A percentile compares a stretch with the other conserved stretches of the same genome.
phyloP scores from a whole-genome alignment of 352 stramenopile species.

The Pythium scleroteichum region DNA sequence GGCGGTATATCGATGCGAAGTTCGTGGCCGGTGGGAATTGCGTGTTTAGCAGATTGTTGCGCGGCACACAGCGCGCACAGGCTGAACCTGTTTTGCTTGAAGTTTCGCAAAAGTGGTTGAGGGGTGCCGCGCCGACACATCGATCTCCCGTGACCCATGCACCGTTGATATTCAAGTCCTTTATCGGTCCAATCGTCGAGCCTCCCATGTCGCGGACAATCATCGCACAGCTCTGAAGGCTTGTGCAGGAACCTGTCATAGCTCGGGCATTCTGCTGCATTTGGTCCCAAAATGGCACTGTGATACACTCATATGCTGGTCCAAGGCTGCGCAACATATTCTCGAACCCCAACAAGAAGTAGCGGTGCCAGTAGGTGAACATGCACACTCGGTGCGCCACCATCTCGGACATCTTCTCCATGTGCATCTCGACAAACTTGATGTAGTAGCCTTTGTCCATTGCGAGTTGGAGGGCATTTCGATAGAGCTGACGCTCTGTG shows the following conservation, averaged over 20 bases:
- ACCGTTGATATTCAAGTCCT: constrained; percentile 33
- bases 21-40: constrained; percentile 35
- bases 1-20: constrained; percentile 43
- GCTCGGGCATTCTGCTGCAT: constrained; percentile 31
- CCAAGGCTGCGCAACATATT: constrained; percentile 68
- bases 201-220: constrained; percentile 42
- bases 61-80: constrained; percentile 42
- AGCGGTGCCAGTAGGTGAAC: constrained; percentile 80
- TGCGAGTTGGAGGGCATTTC: constrained; percentile 15
- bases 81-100: constrained; percentile 27
- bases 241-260: constrained; percentile 30
- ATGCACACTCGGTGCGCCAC: constrained; percentile 59
- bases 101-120: constrained; percentile 53
- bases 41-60: constrained; percentile 19
- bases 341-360: constrained; percentile 61
- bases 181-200: constrained; percentile 19
- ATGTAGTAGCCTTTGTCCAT: constrained; percentile 30
- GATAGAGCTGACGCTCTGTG: constrained; percentile 17
- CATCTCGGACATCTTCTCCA: constrained; percentile 38
- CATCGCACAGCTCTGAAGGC: constrained; percentile 37
- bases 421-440: constrained; percentile 65
- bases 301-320: constrained; percentile 48
- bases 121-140: constrained; percentile 34
- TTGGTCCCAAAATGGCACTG: constrained; percentile 64
- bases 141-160: constrained; percentile 13